Percentiles rank a stretch among this genome's conserved stretches.
phyloP scores from a whole-genome alignment of 805 yeast genomes.

The Metschnikowia borealis region DNA sequence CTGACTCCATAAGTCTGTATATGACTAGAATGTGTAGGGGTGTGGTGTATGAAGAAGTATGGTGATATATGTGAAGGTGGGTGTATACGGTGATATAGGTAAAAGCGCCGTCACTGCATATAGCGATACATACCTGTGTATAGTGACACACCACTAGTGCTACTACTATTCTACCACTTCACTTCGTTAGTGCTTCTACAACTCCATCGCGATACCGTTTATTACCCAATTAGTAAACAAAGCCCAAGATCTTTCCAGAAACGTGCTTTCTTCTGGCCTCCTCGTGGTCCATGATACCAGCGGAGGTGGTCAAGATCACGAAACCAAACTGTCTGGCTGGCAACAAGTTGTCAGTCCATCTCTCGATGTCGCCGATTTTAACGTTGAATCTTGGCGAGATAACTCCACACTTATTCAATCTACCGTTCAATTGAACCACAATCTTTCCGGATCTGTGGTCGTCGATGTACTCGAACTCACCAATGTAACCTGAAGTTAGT shows the following conservation, averaged over 20 bases:
- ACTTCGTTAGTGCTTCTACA: too few species aligned
- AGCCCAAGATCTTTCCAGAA: slow-evolving; percentile 97
- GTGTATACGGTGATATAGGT: too few species aligned
- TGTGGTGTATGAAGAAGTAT: neutral
- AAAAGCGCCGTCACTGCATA: too few species aligned
- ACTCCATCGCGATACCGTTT: neutral
- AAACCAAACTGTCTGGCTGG: slow-evolving; percentile 99
- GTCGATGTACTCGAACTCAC: slow-evolving; percentile 35
- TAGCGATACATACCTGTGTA: too few species aligned
- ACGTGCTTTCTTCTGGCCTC: slow-evolving; percentile 99
- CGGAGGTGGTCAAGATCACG: slow-evolving; percentile 97
- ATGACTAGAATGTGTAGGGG: neutral
- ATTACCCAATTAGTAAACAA: slow-evolving; percentile 66
- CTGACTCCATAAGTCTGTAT: slow-evolving; percentile 14
- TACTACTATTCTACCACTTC: too few species aligned
- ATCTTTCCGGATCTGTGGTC: slow-evolving; percentile 38
- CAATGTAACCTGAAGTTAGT: slow-evolving; percentile 31
- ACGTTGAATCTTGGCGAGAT: slow-evolving; percentile 98
- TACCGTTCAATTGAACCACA: slow-evolving; percentile 33
- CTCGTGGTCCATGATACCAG: slow-evolving; percentile 99
- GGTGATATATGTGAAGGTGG: neutral
- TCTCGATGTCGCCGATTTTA: slow-evolving; percentile 91
- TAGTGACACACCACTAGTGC: too few species aligned
- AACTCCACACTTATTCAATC: slow-evolving; percentile 85
- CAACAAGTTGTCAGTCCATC: slow-evolving; percentile 96